Percentiles rank a stretch among this genome's conserved stretches.
Evolutionary conservation across 2,329 filamentous ascomycete species (phyloP).

Genomic region (Penicillium expansum): DNA sequence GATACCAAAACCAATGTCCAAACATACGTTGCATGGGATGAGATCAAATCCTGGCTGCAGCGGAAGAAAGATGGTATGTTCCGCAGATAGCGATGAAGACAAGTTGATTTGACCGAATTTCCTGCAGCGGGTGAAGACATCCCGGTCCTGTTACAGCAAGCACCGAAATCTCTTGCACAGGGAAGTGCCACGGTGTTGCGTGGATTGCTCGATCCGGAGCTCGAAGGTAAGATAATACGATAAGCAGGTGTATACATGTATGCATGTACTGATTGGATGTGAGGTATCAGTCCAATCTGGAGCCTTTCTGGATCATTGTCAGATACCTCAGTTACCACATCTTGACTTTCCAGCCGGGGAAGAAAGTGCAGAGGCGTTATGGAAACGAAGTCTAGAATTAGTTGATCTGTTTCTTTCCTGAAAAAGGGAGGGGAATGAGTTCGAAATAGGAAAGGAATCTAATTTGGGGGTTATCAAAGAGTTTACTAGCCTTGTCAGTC

Average conservation of each 20-base stretch:
- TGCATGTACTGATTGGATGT: background rate
- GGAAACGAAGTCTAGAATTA: slow-evolving; percentile 32
- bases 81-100: background rate
- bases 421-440: background rate
- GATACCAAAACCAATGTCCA: slow-evolving; percentile 26
- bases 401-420: slow-evolving; percentile 15
- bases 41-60: slow-evolving; percentile 25
- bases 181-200: slow-evolving; percentile 23
- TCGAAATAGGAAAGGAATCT: background rate
- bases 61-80: slow-evolving; percentile 24
- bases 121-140: slow-evolving; percentile 20
- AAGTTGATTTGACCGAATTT: background rate
- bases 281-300: slow-evolving; percentile 20
- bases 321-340: slow-evolving; percentile 18
- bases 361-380: slow-evolving; percentile 29
- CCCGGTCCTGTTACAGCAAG: slow-evolving; percentile 25
- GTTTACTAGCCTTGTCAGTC: background rate
- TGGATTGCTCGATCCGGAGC: slow-evolving; percentile 25
- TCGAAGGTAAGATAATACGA: slow-evolving; percentile 19
- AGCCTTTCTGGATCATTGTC: slow-evolving; percentile 25
- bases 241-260: background rate
- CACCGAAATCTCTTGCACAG: slow-evolving; percentile 23
- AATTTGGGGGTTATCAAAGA: no score
- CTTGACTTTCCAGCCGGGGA: slow-evolving; percentile 29
- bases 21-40: slow-evolving; percentile 19